Evolutionary conservation across 2,329 filamentous ascomycete species (phyloP), one percentile per base, ranked within the genome.

Genomic region (Epichloe gansuensis): DNA sequence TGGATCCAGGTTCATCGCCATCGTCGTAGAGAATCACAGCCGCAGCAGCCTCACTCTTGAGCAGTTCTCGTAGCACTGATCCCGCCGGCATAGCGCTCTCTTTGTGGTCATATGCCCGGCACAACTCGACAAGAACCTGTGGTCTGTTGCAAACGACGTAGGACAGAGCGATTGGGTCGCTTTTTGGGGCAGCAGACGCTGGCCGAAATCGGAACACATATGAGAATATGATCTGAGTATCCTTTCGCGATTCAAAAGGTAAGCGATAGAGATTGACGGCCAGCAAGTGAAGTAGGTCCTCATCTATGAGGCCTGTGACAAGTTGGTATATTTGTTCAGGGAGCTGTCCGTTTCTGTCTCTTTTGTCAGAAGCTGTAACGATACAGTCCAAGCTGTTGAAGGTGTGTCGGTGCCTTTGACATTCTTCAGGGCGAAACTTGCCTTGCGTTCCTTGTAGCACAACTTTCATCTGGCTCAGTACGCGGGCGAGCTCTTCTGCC

Each of bases 201-300:
- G 86, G 86, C 58, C 88, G 87, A 75, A 93, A 96, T 59, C 91
- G 88, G 66, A 96, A 89, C 60, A 94, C 86, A 67, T 91, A 93
- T 42, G 90, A 95, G 72, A 97, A 93, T 66, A 96, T 93, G 57
- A 93, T 88, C 67, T 96, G 91, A 12, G 88, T 88, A 65, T 96
- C 91, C 74, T 96, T 97, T 63, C 91, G 85, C 39, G 91, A 88
- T 73, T 98, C 93, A 73, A 98, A 98, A 0, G 91, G 90, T 4
- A 98, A 79, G 50, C 85, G 81, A 69, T 88, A 83, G 46, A 98
- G 85, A 64, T 86, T 86, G 55, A 84, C 78, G 21, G 91, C 89
- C 54, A 98, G 83, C 50, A 87, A 76, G 61, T 87, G 87, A 44
- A 98, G 82, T 7, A 98, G 77, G 67, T 95, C 90, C 71, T 96